Percentiles rank a stretch among this genome's conserved stretches.
Evolutionary conservation across 176 grass and related monocot genomes (phyloP).

Genomic region (Areca catechu): DNA sequence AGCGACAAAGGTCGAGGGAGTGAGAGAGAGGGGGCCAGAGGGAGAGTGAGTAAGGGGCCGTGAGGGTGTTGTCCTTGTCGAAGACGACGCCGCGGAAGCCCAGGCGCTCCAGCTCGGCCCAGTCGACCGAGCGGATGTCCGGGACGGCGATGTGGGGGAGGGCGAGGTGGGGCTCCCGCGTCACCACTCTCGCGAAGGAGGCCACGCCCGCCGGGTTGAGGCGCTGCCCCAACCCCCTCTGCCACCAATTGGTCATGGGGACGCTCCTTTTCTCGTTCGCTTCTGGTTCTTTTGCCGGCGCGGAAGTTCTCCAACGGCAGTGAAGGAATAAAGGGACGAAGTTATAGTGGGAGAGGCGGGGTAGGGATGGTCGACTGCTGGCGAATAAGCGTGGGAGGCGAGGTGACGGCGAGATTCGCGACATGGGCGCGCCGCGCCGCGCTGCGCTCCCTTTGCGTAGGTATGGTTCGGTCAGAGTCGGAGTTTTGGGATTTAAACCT

Average conservation of each 20-base stretch:
- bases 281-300: too few relatives aligned
- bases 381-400: not conserved
- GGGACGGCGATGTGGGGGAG: conserved; percentile 66
- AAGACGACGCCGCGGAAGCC: conserved; percentile 90
- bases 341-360: too few relatives aligned
- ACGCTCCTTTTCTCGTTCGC: too few relatives aligned
- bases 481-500: too few relatives aligned
- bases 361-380: too few relatives aligned
- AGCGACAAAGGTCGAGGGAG: conserved; percentile 55
- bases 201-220: conserved; percentile 59
- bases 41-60: conserved; percentile 52
- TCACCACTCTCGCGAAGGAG: conserved; percentile 38
- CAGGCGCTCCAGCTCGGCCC: conserved; percentile 63
- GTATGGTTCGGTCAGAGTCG: too few relatives aligned
- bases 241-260: conserved; percentile 30
- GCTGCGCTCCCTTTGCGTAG: too few relatives aligned
- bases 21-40: conserved; percentile 57
- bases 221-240: conserved; percentile 59
- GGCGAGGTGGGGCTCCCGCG: conserved; percentile 49
- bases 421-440: not conserved
- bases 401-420: not conserved
- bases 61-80: conserved; percentile 99
- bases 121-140: conserved; percentile 79
- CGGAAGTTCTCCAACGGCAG: too few relatives aligned
- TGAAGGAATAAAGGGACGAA: too few relatives aligned